phyloP scores from a whole-genome alignment of 768 basidiomycete genomes.

The Thelephora aurantiotincta region DNA sequence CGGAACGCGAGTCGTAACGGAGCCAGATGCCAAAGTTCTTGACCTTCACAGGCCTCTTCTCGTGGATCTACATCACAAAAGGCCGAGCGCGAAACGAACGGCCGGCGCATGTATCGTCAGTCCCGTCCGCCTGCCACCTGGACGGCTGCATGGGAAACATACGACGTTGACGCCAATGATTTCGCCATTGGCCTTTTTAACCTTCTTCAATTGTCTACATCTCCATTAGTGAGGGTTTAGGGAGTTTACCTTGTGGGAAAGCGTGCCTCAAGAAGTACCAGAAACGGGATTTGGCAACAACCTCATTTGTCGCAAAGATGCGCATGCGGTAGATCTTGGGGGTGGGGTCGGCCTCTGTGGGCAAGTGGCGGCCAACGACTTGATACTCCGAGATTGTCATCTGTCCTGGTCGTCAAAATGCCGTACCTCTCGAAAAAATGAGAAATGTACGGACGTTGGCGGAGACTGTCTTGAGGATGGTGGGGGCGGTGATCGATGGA shows the following conservation, averaged over 20 bases:
- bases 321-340: conserved; percentile 99
- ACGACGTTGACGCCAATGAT: conserved; percentile 98
- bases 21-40: conserved; percentile 99
- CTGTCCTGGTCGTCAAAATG: conserved; percentile 20
- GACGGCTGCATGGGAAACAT: conserved; percentile 60
- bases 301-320: conserved; percentile 97
- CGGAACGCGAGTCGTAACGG: conserved; percentile 97
- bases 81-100: conserved; percentile 8
- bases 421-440: neutral
- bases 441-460: neutral
- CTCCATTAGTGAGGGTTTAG: neutral
- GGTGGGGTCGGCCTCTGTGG: conserved; percentile 82
- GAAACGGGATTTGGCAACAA: conserved; percentile 98
- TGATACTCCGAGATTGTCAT: conserved; percentile 88
- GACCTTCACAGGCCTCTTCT: conserved; percentile 95
- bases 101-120: conserved; percentile 18
- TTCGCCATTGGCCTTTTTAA: conserved; percentile 99
- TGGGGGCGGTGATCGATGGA: conserved; percentile 3
- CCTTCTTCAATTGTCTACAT: conserved; percentile 86
- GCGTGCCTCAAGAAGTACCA: conserved; percentile 95
- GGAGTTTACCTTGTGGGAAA: neutral
- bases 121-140: conserved; percentile 79
- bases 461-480: conserved; percentile 1
- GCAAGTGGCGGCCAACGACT: conserved; percentile 94
- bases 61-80: conserved; percentile 61